These are phyloP conservation scores for Lactarius psammicola DNA, from an alignment of 768 basidiomycete species.

Conservation along the genomic window DNA sequence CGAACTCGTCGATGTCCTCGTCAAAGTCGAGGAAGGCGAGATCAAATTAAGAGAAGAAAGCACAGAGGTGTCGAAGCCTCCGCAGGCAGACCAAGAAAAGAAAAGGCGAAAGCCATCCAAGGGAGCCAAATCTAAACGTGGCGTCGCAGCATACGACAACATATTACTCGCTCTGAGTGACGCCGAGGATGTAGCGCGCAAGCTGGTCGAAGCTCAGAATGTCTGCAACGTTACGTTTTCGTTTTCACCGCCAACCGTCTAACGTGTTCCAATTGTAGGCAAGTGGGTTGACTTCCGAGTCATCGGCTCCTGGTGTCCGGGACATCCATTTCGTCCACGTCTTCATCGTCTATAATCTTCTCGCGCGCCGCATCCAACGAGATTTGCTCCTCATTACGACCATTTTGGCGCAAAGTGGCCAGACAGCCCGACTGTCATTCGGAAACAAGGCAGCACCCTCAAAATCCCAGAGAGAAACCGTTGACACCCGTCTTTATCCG, in stretches of 20 bases:
- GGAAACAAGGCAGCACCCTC: conserved; percentile 22
- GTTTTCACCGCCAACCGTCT: conserved; percentile 3
- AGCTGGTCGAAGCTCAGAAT: conserved; percentile 82
- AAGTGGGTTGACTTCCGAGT: conserved; percentile 42
- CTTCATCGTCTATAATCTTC: conserved; percentile 83
- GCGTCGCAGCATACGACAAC: conserved; percentile 85
- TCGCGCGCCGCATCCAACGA: conserved; percentile 83
- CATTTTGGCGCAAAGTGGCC: conserved; percentile 45
- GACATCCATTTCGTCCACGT: conserved; percentile 85
- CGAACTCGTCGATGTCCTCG: conserved; percentile 83
- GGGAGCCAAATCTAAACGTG: conserved; percentile 56
- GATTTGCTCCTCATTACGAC: conserved; percentile 79
- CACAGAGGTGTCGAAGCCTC: conserved; percentile 31
- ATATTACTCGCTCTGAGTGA: conserved; percentile 84
- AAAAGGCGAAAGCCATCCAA: conserved; percentile 41
- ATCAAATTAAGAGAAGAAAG: conserved; percentile 47
- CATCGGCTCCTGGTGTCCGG: conserved; percentile 48
- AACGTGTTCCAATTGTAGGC: conserved; percentile 32
- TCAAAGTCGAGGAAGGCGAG: conserved; percentile 80
- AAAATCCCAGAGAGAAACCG: conserved; percentile 45
- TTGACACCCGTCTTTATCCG: conserved; percentile 74
- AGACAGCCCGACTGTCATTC: conserved; percentile 30
- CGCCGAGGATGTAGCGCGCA: conserved; percentile 80
- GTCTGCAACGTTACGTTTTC: conserved; percentile 43
- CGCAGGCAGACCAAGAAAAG: conserved; percentile 35